Evolutionary conservation across 2,329 filamentous ascomycete genomes (phyloP), one percentile per base, ranked within the genome.

Genomic region (Salinomyces thailandicus): DNA sequence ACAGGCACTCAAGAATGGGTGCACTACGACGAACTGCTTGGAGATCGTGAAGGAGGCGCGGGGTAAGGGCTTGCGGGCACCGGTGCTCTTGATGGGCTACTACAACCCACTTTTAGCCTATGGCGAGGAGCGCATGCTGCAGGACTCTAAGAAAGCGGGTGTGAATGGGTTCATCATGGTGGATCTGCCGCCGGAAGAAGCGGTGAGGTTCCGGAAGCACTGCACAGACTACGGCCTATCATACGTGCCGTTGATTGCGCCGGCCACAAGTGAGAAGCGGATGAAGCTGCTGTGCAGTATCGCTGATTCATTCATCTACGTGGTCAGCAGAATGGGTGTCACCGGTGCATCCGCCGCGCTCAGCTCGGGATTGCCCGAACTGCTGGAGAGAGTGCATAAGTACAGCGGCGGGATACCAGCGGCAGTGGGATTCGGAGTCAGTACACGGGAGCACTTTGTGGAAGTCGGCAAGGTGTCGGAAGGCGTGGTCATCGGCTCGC

Each of bases 251-350:
- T 71, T 98, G 36, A 95, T 98, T 51, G 89, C 91, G 1, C 91
- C 91, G 5, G 78, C 87, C 8, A 96, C 91, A 2, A 94, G 86
- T 5, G 86, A 95, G 51, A 72, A 77, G 47, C 83, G 91, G 54
- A 94, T 98, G 87, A 89, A 84, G 65, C 73, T 95, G 27, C 79
- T 98, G 9, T 98, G 91, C 74, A 79, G 85, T 60, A 89, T 98
- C 45, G 91, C 91, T 55, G 89, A 96, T 64, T 95, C 87, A 3
- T 98, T 96, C 68, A 93, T 98, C 64, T 98, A 98, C 60, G 87
- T 98, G 43, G 91, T 98, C 38, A 96, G 89, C 17, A 75, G 89
- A 51, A 93, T 94, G 81, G 91, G 91, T 51, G 89, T 96, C 38
- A 98, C 91, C 7, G 91, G 91, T 51, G 91, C 86, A 11, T 80